Base-by-base conservation (phyloP, 2,329 filamentous ascomycete genomes). In the Alternaria rosae region DNA sequence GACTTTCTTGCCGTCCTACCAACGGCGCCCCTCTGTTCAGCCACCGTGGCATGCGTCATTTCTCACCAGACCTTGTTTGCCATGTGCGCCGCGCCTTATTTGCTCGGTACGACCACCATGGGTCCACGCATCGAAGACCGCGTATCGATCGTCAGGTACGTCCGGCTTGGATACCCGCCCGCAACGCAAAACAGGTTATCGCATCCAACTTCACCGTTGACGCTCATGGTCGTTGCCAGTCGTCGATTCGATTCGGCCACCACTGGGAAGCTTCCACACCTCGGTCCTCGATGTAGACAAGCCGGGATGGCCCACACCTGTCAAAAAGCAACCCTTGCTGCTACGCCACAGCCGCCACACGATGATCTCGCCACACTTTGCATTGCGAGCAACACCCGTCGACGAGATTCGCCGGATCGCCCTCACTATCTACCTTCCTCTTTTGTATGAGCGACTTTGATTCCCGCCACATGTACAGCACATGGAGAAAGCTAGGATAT, bases 121-220 rank as follows among this genome's bases (percentile, higher is more conserved):
- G 32, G 43, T 35, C 38, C 45, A 47, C 25, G 41, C 43, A 58
- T 43, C 41, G 26, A 42, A 57, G n/a, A 21, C 44, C 30, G 41
- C 45, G 11, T 21, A 58, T 62, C 54, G 62, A 64, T 64, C 59
- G 62, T 55, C 62, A 64, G 62, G 62, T 42, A 64, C 62, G 43
- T 54, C 25, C 30, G 45, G 20, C 23, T 55, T 32, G 20, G 23
- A 25, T 48, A 32, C 57, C 35, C 53, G 52, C 45, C 38, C 30
- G 47, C 47, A 35, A 13, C 47, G 28, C 47, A 38, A 51, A 51
- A 51, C 47, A 51, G 47, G 47, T 51, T 51, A 25, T 51, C 20
- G 20, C 23, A 21, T 38, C 28, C 28, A 23, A 23, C 30, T 51
- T 35, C 20, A 25, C 20, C 28, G 12, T 50, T 32, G 28, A 21